phyloP scores from a whole-genome alignment of 495 filamentous ascomycete species.

The Penicillium cinerascens region DNA sequence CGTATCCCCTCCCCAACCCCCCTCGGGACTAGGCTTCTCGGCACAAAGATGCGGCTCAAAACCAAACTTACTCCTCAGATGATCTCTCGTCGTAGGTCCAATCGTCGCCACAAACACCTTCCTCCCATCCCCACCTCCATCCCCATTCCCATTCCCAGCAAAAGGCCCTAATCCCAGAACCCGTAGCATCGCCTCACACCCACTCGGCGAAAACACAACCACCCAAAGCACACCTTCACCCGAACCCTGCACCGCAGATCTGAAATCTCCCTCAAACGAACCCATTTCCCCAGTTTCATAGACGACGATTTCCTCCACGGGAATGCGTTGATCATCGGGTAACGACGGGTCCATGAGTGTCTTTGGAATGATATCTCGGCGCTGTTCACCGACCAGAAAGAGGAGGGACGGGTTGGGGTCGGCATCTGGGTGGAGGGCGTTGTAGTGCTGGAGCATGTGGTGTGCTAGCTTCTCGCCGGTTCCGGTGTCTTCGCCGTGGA shows the following conservation, averaged over 20 bases:
- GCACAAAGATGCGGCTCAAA: constrained; percentile 81
- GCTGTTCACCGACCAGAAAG: constrained; percentile 83
- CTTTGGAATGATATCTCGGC: constrained; percentile 82
- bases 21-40: constrained; percentile 75
- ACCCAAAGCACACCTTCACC: constrained; percentile 59
- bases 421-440: constrained; percentile 21
- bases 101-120: constrained; percentile 74
- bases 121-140: constrained; percentile 11
- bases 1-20: constrained; percentile 68
- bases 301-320: constrained; percentile 72
- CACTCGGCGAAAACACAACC: constrained; percentile 90
- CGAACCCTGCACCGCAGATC: constrained; percentile 19
- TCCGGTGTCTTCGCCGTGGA: constrained; percentile 74
- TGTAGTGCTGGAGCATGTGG: constrained; percentile 74
- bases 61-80: constrained; percentile 64
- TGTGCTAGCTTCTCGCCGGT: constrained; percentile 74
- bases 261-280: constrained; percentile 67
- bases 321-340: constrained; percentile 41
- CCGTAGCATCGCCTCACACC: constrained; percentile 75
- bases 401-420: constrained; percentile 59
- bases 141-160: constrained; percentile 6
- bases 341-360: constrained; percentile 58
- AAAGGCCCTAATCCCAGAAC: constrained; percentile 46
- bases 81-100: constrained; percentile 85
- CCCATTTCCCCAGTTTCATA: constrained; percentile 82